Base-by-base conservation (phyloP, 352 stramenopile species). In the Phytophthora idaei region DNA sequence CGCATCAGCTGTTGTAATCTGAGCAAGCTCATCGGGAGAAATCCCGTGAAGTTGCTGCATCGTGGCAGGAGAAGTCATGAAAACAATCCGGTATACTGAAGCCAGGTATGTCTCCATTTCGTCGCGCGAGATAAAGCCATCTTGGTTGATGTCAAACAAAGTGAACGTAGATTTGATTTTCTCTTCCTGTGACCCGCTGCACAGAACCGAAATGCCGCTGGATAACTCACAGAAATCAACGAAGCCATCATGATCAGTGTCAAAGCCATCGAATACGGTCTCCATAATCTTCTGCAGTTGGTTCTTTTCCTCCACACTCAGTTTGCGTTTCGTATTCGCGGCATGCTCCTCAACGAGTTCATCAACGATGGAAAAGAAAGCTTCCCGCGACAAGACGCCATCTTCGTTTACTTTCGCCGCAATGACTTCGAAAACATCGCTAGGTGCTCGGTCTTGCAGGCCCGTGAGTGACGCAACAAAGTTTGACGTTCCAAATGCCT, bases 21-120 rank as follows among this genome's bases (percentile, higher is more conserved):
- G 64, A 41, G 89, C 89, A 12, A 97, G 66, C 29, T 94, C 61
- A 56, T 95, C 81, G 5, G 85, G 74, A 10, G 83, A 78, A n/a
- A 97, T 75, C 11, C 59, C 51, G 10, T 73, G 53, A 48, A 90
- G 70, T 36, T 85, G 74, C 29, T 78, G 57, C 17, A 65, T 57
- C 4, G 69, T 75, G 2, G 61, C 71, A 25, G 86, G 80, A 39
- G 80, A 92, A 15, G 77, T 87, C 39, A 83, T 86, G 55, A 90
- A 95, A 27, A 97, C 69, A 41, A 95, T 90, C 29, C 83, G 81
- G 46, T 94, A 96, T 1, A 96, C 88, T 1, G 86, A 95, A 9
- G 82, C 67, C 44, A 97, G 65, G 48, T 97, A 97, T 49, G 82
- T 95, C 67, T 92, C 80, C 79, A 97, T 94, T 64, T 97, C 89